Conservation (phyloP, 2,329 filamentous ascomycete species). For the Cladosporium sp. region DNA sequence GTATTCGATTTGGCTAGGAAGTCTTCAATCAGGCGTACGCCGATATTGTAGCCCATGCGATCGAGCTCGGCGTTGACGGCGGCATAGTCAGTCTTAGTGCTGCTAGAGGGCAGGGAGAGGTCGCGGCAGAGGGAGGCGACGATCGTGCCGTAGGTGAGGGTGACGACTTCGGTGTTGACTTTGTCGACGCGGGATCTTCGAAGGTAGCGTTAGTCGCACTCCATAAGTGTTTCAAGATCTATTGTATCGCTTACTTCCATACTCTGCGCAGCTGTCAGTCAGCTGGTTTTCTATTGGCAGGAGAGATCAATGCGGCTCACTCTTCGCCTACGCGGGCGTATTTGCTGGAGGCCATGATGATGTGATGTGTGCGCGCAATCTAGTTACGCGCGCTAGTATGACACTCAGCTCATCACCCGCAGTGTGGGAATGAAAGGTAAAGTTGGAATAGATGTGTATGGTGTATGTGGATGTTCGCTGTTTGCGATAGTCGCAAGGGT, state of each 20-base stretch:
- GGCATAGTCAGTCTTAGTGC: conserved; percentile 74
- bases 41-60: conserved; percentile 99
- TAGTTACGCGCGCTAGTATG: conserved; percentile 15
- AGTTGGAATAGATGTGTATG: not conserved
- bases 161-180: conserved; percentile 95
- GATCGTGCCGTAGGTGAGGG: conserved; percentile 94
- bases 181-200: conserved; percentile 91
- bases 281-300: conserved; percentile 21
- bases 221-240: not conserved
- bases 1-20: conserved; percentile 94
- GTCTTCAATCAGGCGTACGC: conserved; percentile 90
- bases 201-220: not conserved
- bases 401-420: conserved; percentile 25
- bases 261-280: conserved; percentile 56
- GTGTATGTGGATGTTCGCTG: not conserved
- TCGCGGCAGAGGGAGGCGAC: conserved; percentile 96
- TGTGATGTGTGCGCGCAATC: conserved; percentile 15
- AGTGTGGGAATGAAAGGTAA: not conserved
- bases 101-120: conserved; percentile 48
- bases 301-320: conserved; percentile 46
- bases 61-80: conserved; percentile 98
- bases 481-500: not conserved
- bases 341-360: conserved; percentile 55
- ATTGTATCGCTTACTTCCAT: conserved; percentile 72
- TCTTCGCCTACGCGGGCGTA: conserved; percentile 69